A percentile compares a stretch with the other conserved stretches of the same genome.
Evolutionary conservation across 208 protist species (phyloP).

Genomic region (Acanthamoeba culbertsoni): DNA sequence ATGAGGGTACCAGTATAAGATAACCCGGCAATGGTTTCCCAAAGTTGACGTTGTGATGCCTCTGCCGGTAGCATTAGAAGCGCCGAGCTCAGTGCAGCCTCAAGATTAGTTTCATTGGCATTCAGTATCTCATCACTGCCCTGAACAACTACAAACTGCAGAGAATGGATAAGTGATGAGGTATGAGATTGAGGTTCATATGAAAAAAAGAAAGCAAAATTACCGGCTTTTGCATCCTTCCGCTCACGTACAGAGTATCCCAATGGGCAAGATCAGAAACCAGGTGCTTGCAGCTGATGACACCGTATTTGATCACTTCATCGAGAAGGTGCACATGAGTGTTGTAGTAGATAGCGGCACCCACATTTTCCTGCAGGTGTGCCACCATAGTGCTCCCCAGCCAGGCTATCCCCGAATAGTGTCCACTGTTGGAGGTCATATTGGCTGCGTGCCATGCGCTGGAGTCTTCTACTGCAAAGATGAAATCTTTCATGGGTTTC

Average conservation of each 20-base stretch:
- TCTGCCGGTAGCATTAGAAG: background rate
- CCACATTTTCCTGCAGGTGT: background rate
- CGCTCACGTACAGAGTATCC: constrained; percentile 37
- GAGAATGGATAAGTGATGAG: background rate
- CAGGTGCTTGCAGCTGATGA: constrained; percentile 29
- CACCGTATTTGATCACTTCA: constrained; percentile 48
- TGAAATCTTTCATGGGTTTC: constrained; percentile 51
- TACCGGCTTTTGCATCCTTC: constrained; percentile 29
- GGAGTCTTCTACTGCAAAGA: constrained; percentile 39
- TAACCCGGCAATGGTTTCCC: background rate
- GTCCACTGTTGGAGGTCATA: background rate
- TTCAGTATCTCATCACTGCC: background rate
- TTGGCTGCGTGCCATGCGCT: constrained; percentile 3
- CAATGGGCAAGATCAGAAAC: constrained; percentile 4
- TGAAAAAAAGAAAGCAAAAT: background rate
- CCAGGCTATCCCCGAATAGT: constrained; percentile 22
- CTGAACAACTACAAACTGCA: constrained; percentile 15
- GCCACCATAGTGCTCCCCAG: background rate
- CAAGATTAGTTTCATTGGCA: background rate
- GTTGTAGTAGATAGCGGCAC: constrained; percentile 51
- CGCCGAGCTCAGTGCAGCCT: background rate
- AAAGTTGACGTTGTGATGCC: background rate
- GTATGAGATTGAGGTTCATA: background rate
- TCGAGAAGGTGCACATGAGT: background rate
- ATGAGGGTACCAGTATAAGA: constrained; percentile 13